These are phyloP conservation scores for Colletotrichum brevisporum DNA, from an alignment of 2,329 filamentous ascomycete genomes.

Conservation along the genomic window DNA sequence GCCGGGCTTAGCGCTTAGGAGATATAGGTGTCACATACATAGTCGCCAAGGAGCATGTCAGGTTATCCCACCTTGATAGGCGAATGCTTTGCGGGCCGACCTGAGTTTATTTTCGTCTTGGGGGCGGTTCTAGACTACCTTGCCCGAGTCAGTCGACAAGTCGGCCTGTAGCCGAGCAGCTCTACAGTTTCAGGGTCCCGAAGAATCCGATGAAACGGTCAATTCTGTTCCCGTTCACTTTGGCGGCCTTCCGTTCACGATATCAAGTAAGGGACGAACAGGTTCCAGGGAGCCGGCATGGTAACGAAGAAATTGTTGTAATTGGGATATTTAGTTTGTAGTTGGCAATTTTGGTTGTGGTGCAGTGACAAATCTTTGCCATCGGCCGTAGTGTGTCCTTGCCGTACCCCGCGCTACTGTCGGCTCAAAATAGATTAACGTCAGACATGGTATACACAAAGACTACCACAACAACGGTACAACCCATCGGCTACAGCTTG, in stretches of 20 bases:
- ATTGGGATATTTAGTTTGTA: no score
- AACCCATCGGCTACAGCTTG: no score
- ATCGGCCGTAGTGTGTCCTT: no score
- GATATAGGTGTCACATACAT: constrained; percentile 14
- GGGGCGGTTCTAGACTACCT: constrained; percentile 3
- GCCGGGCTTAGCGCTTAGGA: constrained; percentile 2
- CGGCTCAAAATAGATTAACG: neutral
- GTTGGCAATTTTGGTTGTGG: no score
- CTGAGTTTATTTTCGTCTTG: neutral
- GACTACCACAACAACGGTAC: no score
- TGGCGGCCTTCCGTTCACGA: neutral
- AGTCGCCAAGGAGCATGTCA: neutral
- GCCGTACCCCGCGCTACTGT: neutral
- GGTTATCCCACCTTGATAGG: neutral
- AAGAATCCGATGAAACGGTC: neutral
- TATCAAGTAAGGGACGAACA: neutral
- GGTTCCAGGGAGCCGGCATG: no score
- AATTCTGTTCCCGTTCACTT: neutral
- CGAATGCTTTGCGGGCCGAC: neutral
- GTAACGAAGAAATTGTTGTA: no score
- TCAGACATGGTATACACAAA: neutral
- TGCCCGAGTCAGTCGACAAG: constrained; percentile 10
- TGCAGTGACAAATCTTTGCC: no score
- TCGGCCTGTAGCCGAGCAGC: neutral
- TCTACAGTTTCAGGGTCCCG: constrained; percentile 11